Base-by-base conservation (phyloP, 352 stramenopile species). In the Plasmopara muralis region DNA sequence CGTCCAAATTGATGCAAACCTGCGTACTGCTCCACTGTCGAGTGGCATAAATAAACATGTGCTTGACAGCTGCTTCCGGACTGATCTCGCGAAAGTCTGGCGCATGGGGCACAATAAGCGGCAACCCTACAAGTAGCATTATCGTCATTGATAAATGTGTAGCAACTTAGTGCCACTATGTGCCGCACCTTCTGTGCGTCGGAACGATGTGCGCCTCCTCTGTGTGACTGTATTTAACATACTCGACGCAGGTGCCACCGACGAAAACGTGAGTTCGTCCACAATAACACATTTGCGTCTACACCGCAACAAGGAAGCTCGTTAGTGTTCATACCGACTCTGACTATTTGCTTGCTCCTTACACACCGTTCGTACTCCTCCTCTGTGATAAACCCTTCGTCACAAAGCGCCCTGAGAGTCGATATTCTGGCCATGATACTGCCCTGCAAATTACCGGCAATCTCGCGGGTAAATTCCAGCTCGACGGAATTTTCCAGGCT, bases 1-100 rank as follows among this genome's bases (percentile, higher is more conserved):
- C 82, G 50, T 95, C 84, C 30, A 91, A 60, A 39, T 77, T 70
- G 9, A 93, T 71, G 35, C 68, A 82, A 37, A 94, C 80, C 20
- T 87, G 66, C 1, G 52, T 72, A 31, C 66, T 87, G 53, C 60
- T 83, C 82, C 82, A 93, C 52, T 87, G 71, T 0, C 82, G 73
- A 1, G 70, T 85, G 2, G 69, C 70, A 41, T 90, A 90, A 54
- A 90, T 71, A 47, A 93, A 93, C 2, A 88, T 77, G 50, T 93
- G 82, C 57, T 88, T 87, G 16, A 73, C 80, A 12, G 82, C 79
- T 18, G 77, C 40, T 30, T 93, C 82, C 0, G 75, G 70, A 1
- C 57, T 65, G 5, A 87, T 63, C 15, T 75, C 63, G 2, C 64
- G 51, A 46, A 93, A 93, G 51, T 89, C 72, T 3, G 82, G 82